Base-by-base conservation (phyloP, 306 rosid species). In the Casuarina equisetifolia region DNA sequence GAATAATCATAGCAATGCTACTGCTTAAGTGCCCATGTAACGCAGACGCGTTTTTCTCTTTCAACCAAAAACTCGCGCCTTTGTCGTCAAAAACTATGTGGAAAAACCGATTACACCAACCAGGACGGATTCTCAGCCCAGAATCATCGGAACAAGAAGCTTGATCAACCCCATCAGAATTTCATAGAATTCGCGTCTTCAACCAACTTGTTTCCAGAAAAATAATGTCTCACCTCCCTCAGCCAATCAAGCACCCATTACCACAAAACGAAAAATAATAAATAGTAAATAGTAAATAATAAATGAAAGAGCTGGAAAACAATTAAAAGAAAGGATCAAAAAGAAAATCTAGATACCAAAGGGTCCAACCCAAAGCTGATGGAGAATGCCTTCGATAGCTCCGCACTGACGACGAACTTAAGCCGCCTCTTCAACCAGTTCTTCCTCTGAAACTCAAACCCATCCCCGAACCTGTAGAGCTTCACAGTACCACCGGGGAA, bases 331-430 rank as follows among this genome's bases (percentile, higher is more conserved):
- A 25, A 43, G 2, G 63, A 52, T 13, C 20, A 39, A 48, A 74
- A 73, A 70, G 7, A 49, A 46, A 20, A 52, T 42, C 42, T 71
- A 2, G 85, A 44, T 42, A 91, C 98, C 97, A 87, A 92, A 85
- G 88, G 86, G 72, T 92, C 92, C 76, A 89, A 85, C 5, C 80
- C 90, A 79, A 85, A 86, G 73, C 83, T 73, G 48, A 85, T 67
- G 76, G 91, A 85, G 48, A 79, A 76, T 0, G 89, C 66, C 74
- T 81, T 87, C 15, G 97, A 89, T 32, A 89, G 88, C 78, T 91
- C 88, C 55, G 97, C 93, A 74, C 79, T 78, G 88, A 86, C 78
- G 44, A 84, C 86, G 69, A 95, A 89, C 79, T 88, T 92, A 51
- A 89, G 57, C 50, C 84, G 92, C 79, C 80, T 70, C 62, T 81